Conservation (phyloP, 2,329 filamentous ascomycete genomes). For the Colletotrichum musicola region DNA sequence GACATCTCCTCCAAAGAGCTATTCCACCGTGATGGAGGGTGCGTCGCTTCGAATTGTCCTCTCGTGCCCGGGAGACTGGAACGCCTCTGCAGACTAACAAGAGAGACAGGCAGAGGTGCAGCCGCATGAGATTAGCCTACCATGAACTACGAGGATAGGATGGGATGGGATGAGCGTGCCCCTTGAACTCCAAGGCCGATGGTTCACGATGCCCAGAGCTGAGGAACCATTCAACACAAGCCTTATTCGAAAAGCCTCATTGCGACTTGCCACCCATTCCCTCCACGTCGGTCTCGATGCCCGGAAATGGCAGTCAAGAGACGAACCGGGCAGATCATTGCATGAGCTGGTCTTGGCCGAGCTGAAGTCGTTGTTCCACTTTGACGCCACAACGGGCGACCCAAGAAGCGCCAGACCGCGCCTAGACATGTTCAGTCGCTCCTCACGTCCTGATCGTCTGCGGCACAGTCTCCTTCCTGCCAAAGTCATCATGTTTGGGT, state of each 20-base stretch:
- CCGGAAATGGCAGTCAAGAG: background rate
- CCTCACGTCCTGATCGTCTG: background rate
- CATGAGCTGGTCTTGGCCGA: background rate
- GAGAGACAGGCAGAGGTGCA: background rate
- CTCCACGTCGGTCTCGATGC: background rate
- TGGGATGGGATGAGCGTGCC: too few species aligned
- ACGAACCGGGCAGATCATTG: background rate
- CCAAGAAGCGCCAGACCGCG: background rate
- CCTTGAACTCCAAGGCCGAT: too few species aligned
- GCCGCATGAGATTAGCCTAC: background rate
- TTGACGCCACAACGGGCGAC: background rate
- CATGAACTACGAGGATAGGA: too few species aligned
- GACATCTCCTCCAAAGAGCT: constrained; percentile 18
- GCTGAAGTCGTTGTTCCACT: background rate
- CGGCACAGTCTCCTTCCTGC: background rate
- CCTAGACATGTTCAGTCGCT: background rate
- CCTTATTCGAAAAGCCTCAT: too few species aligned
- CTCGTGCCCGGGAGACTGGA: background rate
- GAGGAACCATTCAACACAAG: background rate
- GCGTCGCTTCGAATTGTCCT: background rate
- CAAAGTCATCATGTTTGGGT: background rate
- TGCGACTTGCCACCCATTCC: too few species aligned
- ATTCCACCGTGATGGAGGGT: background rate
- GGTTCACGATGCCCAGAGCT: background rate
- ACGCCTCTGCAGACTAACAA: background rate